phyloP scores from a whole-genome alignment of 2,329 filamentous ascomycete species.

The Nemania serpens region DNA sequence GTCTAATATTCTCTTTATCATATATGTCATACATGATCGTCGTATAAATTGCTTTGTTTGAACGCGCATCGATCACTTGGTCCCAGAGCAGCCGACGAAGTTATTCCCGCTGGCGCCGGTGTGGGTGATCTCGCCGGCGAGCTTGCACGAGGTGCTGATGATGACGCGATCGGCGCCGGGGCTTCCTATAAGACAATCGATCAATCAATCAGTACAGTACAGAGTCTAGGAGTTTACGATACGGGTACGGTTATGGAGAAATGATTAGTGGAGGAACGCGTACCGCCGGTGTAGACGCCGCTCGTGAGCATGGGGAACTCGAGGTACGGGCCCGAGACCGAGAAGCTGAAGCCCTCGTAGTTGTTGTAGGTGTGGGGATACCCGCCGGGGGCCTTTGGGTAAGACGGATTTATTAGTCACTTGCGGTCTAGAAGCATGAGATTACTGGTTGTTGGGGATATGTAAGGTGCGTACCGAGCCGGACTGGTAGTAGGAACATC shows the following conservation, averaged over 20 bases:
- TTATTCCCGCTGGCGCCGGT: conserved; percentile 70
- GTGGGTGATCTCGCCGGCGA: conserved; percentile 71
- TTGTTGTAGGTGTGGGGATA: conserved; percentile 67
- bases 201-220: no score
- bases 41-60: no score
- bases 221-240: no score
- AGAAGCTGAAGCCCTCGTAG: conserved; percentile 65
- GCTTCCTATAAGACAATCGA: conserved; percentile 52
- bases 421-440: no score
- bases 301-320: conserved; percentile 65
- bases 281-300: conserved; percentile 60
- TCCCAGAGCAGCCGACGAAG: conserved; percentile 65
- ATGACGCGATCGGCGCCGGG: conserved; percentile 71
- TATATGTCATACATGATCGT: no score
- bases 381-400: conserved; percentile 49
- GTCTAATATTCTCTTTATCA: no score
- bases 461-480: conserved; percentile 42
- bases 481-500: conserved; percentile 54
- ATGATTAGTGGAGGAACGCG: conserved; percentile 30
- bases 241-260: not conserved
- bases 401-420: not conserved
- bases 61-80: conserved; percentile 28
- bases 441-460: not conserved
- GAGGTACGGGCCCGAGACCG: conserved; percentile 61
- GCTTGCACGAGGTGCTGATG: conserved; percentile 60